phyloP scores from a whole-genome alignment of 2,329 filamentous ascomycete species.

The Aspergillus sp. region DNA sequence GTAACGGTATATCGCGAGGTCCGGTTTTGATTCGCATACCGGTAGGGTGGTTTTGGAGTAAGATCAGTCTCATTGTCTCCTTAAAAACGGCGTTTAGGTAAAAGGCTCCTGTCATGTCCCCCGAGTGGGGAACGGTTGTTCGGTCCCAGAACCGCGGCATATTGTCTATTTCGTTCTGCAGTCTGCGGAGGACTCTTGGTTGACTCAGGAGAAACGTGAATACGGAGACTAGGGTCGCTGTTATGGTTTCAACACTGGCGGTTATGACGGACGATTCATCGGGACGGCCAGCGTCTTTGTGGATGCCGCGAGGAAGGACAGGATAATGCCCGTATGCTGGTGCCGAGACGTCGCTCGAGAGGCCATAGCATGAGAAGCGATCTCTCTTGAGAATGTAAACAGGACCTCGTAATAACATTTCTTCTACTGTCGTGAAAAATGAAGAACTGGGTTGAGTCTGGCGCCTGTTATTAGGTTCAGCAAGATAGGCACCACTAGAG shows the following conservation, averaged over 20 bases:
- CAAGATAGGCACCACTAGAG: background rate
- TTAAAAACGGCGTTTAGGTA: constrained; percentile 21
- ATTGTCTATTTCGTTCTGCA: constrained; percentile 13
- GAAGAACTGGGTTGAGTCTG: background rate
- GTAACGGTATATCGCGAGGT: background rate
- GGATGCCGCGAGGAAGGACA: background rate
- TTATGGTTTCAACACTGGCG: background rate
- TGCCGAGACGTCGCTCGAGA: background rate
- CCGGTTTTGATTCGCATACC: background rate
- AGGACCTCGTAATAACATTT: constrained; percentile 5
- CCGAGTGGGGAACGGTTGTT: constrained; percentile 1
- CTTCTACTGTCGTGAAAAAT: constrained; percentile 2
- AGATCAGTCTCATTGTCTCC: constrained; percentile 14
- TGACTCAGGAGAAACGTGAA: constrained; percentile 9
- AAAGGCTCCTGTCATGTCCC: constrained; percentile 3
- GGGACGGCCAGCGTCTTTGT: background rate
- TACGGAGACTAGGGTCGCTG: constrained; percentile 4
- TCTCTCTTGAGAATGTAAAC: constrained; percentile 3
- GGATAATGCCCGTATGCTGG: background rate
- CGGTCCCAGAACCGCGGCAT: background rate
- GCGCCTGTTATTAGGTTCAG: background rate
- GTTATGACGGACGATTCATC: background rate
- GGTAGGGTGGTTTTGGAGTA: background rate
- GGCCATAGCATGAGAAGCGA: background rate
- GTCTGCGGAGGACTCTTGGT: background rate